phyloP scores from a whole-genome alignment of 2,329 filamentous ascomycete species.

The Thyridium curvatum region DNA sequence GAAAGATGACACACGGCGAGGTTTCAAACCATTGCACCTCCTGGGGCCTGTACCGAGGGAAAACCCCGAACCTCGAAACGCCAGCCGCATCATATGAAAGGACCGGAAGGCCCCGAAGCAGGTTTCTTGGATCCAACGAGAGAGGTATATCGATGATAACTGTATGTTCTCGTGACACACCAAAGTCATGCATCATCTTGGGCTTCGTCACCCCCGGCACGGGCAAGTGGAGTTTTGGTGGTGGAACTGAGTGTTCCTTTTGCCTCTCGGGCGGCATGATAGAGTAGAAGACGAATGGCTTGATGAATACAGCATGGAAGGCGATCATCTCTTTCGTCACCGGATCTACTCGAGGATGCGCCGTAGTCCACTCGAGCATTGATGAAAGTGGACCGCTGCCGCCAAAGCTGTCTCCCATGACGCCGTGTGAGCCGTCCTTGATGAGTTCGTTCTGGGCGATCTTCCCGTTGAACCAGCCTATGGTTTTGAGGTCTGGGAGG shows the following conservation, averaged over 20 bases:
- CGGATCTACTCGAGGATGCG: conserved; percentile 48
- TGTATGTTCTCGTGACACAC: conserved; percentile 55
- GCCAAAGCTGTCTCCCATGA: conserved; percentile 35
- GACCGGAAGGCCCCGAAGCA: conserved; percentile 47
- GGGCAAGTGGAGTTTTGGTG: conserved; percentile 38
- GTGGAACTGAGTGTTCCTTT: conserved; percentile 4
- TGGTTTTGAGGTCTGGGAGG: conserved; percentile 57
- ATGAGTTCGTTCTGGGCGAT: conserved; percentile 42
- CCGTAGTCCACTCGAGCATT: conserved; percentile 67
- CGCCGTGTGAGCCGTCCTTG: too few species aligned
- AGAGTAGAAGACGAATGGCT: conserved; percentile 64
- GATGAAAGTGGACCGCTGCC: conserved; percentile 50
- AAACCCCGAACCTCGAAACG: conserved; percentile 59
- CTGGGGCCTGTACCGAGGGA: conserved; percentile 53
- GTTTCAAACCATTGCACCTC: conserved; percentile 62
- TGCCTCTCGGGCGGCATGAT: conserved; percentile 24
- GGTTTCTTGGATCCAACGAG: conserved; percentile 56
- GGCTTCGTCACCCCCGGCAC: conserved; percentile 56
- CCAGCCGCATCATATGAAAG: conserved; percentile 53
- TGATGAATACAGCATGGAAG: conserved; percentile 59
- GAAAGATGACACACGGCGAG: conserved; percentile 62
- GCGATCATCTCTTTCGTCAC: conserved; percentile 19
- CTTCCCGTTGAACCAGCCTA: conserved; percentile 64
- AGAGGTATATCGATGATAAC: conserved; percentile 66
- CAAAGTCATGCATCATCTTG: conserved; percentile 75